Evolutionary conservation across 2,329 filamentous ascomycete species (phyloP), one percentile per base, ranked within the genome.

Genomic region (Aureobasidium pullulans): DNA sequence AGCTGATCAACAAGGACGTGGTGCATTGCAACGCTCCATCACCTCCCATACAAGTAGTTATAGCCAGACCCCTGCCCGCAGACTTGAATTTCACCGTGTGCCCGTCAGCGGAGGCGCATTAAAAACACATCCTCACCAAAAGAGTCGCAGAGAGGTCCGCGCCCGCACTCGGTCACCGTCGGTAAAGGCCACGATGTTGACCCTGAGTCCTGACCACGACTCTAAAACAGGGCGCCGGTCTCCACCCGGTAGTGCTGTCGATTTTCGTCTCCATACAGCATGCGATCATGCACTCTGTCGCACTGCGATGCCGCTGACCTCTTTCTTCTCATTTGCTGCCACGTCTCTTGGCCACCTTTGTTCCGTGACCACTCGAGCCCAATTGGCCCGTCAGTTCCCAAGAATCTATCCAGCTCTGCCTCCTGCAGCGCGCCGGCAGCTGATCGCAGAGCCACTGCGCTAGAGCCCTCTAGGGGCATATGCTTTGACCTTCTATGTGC

Each of bases 401-500:
- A 31, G 29, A 36, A 42, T 42, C 23, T 29, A 39, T 36, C 29
- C 10, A 56, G 15, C n/a, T 36, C 52, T 56, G 29, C 39, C 16
- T 56, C 10, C 13, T 53, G 49, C 49, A 53, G 49, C 37, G n/a
- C 49, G 28, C 28, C 49, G 49, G 52, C 52, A 56, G 52, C 52
- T 37, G 52, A 36, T 56, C 40, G 15, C 40, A 47, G 34, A 53
- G 53, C 32, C 53, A 19, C 34, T 39, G 43, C 53, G 53, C 53
- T 47, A 48, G 34, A 47, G 43, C 53, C 53, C 34, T 34, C 31
- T 34, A 15, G 16, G 31, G 53, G 42, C 43, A 9, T 57, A 57
- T 57, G 53, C 53, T 57, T 57, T 39, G 43, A 39, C 53, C 31
- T 57, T 57, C 43, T 47, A 47, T 47, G 43, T 57, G 43, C 53